phyloP scores from a whole-genome alignment of 129 eudicot genomes.

The Helianthus tuberosus region DNA sequence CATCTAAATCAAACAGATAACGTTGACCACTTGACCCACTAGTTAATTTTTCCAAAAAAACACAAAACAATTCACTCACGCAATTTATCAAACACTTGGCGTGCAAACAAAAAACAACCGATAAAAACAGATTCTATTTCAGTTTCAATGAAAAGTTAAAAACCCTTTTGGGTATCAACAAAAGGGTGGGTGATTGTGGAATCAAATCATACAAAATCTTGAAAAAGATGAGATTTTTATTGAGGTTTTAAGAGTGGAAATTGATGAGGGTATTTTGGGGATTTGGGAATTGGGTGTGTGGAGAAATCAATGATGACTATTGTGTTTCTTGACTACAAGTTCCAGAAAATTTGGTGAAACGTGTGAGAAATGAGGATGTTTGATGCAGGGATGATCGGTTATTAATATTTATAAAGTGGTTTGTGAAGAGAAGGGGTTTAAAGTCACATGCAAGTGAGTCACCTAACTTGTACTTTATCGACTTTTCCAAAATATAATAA shows the following conservation, averaged over 20 bases:
- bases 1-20: slow-evolving; percentile 23
- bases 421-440: slow-evolving; percentile 5
- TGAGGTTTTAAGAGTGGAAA: not conserved
- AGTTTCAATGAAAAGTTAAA: not conserved
- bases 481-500: not conserved
- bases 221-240: not conserved
- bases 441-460: slow-evolving; percentile 35
- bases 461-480: slow-evolving; percentile 1
- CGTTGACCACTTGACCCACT: not conserved
- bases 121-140: not conserved
- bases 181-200: not conserved
- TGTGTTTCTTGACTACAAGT: slow-evolving; percentile 8
- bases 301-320: slow-evolving; percentile 9
- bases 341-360: not conserved
- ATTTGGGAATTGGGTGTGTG: not conserved
- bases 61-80: slow-evolving; percentile 15
- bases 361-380: slow-evolving; percentile 19
- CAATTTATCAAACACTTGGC: slow-evolving; percentile 33
- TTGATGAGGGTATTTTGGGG: slow-evolving; percentile 12
- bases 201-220: too few relatives aligned
- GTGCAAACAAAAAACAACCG: slow-evolving; percentile 14
- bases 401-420: slow-evolving; percentile 24
- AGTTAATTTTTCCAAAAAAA: not conserved
- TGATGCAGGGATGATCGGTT: not conserved
- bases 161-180: slow-evolving; percentile 18